Base-by-base conservation (phyloP, 306 rosid genomes). In the Mimosa pudica region DNA sequence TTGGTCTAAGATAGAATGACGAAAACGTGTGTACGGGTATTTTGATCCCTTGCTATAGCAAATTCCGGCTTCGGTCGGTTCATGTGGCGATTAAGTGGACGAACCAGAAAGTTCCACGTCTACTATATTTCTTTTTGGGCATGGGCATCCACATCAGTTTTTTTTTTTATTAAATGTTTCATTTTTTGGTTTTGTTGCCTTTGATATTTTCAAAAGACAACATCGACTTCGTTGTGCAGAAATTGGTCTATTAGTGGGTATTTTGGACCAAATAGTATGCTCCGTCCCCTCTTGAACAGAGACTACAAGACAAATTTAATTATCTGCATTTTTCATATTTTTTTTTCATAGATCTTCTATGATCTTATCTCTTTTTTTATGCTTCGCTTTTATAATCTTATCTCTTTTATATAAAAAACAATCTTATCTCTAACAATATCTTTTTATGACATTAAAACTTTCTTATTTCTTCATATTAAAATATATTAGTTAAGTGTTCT, bases 11-110 rank as follows among this genome's bases (percentile, higher is more conserved):
- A 38, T 3, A 38, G 42, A 2, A 38, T 46, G 79, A 71, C 35
- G 70, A 79, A 75, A 82, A 83, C 78, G 77, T 82, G 82, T 76
- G 82, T 76, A 84, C 67, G 48, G 36, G 75, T 24, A 84, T 82
- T 70, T 74, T 82, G 6, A 71, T 57, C 62, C 80, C 77, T 75
- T 35, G 51, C 51, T 11, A 51, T 71, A 65, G 71, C 74, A 57
- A 57, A 18, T 57, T 57, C 63, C 33, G 81, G 81, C 77, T 58
- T 79, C 81, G 55, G 38, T 44, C 55, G 38, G 54, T 18, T 44
- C 72, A 10, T 0, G 33, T 35, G 70, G 70, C 2, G 71, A 11
- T 36, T 6, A 36, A 16, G 47, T 49, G 51, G 24, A 20, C 68
- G 61, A 48, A 71, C 75, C 20, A 30, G 1, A 48, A 32, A 4